Evolutionary conservation across 371 early-diverging fungal species (phyloP), one percentile per base, ranked within the genome.

Genomic region (Mortierella polycephala): DNA sequence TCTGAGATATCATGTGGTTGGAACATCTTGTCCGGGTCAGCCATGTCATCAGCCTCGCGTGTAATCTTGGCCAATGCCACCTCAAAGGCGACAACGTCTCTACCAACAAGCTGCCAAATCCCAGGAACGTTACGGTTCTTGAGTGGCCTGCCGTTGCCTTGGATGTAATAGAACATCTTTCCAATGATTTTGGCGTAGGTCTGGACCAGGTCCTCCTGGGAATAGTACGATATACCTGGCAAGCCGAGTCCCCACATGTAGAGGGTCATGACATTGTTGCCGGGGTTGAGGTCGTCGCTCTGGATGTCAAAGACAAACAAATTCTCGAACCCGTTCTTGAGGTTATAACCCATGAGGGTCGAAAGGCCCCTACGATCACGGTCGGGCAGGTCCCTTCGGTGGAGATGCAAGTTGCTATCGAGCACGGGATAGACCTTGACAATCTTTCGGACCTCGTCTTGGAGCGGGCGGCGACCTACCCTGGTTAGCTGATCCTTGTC

Each of bases 211-310:
- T 85, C 61, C 5, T 74, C 54, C 12, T 86, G 81, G 8, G 60
- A 40, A 55, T 88, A 88, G 37, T 86, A 85, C 14, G 81, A 74
- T 16, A 84, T 85, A 51, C 84, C 75, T 8, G 87, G 84, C 30
- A 88, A 67, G 18, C 85, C 85, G 41, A 88, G 58, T 0, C 86
- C 85, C 20, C 71, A 56, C 68, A 85, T 85, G 20, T 52, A 66
- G 1, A 89, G 47, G 12, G 69, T 66, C 23, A 89, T 45, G 7
- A 81, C 60, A 44, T 85, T 79, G 0, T 64, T 40, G 13, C 74
- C 69, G 3, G 90, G 89, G 40, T 89, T 70, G 41, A 79, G 75
- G 55, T 76, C 64, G 56, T 89, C 90, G 1, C 72, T 53, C 3
- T 52, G 65, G 13, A 85, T 76, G 16, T 44, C 58, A 20, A 85